Conservation (phyloP, 1,284 basidiomycete genomes). For the Hymenochaete sp. region DNA sequence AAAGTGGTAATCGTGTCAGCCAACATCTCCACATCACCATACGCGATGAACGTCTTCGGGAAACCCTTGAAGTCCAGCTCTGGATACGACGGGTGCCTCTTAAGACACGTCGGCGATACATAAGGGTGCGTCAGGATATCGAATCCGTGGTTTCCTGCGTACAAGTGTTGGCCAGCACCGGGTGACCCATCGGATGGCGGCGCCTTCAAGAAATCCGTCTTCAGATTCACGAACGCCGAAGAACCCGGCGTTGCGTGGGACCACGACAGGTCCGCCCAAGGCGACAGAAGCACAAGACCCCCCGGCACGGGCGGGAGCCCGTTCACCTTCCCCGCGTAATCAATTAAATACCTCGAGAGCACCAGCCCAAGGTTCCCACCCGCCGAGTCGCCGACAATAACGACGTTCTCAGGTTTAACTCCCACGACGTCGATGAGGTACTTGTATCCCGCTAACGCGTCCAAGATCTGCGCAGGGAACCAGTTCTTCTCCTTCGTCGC, state of each 20-base stretch:
- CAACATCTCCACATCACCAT: constrained; percentile 45
- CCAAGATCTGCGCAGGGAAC: constrained; percentile 42
- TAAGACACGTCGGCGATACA: constrained; percentile 45
- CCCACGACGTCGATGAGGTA: constrained; percentile 34
- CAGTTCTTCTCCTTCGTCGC: constrained; percentile 23
- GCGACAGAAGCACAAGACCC: constrained; percentile 46
- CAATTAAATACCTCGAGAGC: constrained; percentile 27
- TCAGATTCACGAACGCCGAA: constrained; percentile 24
- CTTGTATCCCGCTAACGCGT: constrained; percentile 37
- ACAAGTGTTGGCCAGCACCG: neutral
- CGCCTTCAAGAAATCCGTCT: constrained; percentile 6
- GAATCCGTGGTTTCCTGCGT: constrained; percentile 28
- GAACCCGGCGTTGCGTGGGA: constrained; percentile 29
- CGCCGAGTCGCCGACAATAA: constrained; percentile 47
- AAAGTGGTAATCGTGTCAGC: constrained; percentile 41
- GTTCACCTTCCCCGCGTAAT: constrained; percentile 22
- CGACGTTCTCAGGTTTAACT: constrained; percentile 36
- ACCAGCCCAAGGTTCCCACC: constrained; percentile 46
- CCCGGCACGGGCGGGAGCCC: constrained; percentile 37
- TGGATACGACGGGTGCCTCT: too few species aligned
- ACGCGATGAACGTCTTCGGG: constrained; percentile 46
- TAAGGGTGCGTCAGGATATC: constrained; percentile 38
- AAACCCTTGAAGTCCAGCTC: constrained; percentile 48
- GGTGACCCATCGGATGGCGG: neutral
- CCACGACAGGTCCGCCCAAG: constrained; percentile 45